Base-by-base conservation (phyloP, 176 grass and related monocot genomes). In the Eragrostis nindensis region DNA sequence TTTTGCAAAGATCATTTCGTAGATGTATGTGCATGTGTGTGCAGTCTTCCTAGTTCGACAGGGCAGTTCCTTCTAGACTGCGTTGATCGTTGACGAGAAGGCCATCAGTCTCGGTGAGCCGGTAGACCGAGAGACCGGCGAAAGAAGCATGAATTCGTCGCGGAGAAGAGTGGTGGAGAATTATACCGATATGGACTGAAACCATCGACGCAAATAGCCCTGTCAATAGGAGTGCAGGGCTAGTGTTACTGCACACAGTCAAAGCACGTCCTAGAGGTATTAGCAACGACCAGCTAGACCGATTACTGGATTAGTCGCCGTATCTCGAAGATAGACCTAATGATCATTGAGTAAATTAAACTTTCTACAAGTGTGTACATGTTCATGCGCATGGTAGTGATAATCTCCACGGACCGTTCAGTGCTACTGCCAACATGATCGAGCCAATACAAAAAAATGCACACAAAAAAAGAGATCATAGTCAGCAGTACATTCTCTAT, bases 11-110 rank as follows among this genome's bases (percentile, higher is more conserved):
- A n/a, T n/a, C n/a, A n/a, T n/a, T n/a, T n/a, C n/a, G n/a, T n/a
- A n/a, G n/a, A n/a, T n/a, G n/a, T n/a, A n/a, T n/a, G n/a, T n/a
- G n/a, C n/a, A n/a, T n/a, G n/a, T n/a, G n/a, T n/a, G n/a, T n/a
- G n/a, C n/a, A n/a, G n/a, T n/a, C n/a, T n/a, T n/a, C n/a, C n/a
- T n/a, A n/a, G n/a, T n/a, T n/a, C n/a, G n/a, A n/a, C n/a, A n/a
- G n/a, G n/a, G n/a, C n/a, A 24, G 18, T 16, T 32, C 15, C 49
- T 69, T 80, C 49, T 69, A 44, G 77, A 80, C 66, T 46, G 54
- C 73, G 38, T 80, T 70, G 38, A 70, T 59, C 52, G 63, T 77
- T 7, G 66, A 63, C 21, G 1, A 36, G 32, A 1, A 36, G 32
- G 32, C 32, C 32, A 36, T 36, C 32, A 13, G 68, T 42, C 74